Base-by-base conservation (phyloP, 2,329 filamentous ascomycete species). In the Fusarium torulosum region DNA sequence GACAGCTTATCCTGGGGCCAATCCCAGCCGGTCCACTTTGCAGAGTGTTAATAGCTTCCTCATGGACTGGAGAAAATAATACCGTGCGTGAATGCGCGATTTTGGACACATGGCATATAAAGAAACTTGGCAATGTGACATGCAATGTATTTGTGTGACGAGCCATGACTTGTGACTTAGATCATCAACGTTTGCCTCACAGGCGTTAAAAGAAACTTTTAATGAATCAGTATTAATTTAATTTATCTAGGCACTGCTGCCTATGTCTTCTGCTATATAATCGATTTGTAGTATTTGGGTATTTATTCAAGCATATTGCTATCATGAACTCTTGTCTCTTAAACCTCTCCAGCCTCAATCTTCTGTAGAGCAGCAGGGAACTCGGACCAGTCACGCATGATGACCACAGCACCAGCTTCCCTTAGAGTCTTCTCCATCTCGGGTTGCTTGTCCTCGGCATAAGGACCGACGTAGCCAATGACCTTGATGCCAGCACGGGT, bases 1-100 rank as follows among this genome's bases (percentile, higher is more conserved):
- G 78, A 90, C 89, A 7, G 88, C 87, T 0, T 90, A 91, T 75
- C 91, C 94, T 1, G 89, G 91, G 69, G 91, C 90, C 4, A 97
- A 96, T 75, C 94, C 95, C 0, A 94, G 90, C 65, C 85, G 96
- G 35, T 86, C 92, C 21, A 97, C 94, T 0, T 80, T 98, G 37
- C 94, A 97, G 78, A 95, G 93, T 70, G 91, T 98, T 7, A 97
- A 98, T 78, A 92, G 92, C 55, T 97, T 93, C 73, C 80, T 98
- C 51, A 95, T 98, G 88, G 85, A 85, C 57, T 82, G 80, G 78
- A 74, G 75, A 44, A 78, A 63, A 75, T 69, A 59, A 76, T 19
- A 7, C 13, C 13, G 1, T 10, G 7, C 4, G 9, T 29, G 7
- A n/a, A 20, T 6, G 35, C 29, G 19, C 60, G 23, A n/a, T 35